phyloP scores from a whole-genome alignment of 225 moss, liverwort and hornwort species.

The Bryoerythrophyllum caledonicum region DNA sequence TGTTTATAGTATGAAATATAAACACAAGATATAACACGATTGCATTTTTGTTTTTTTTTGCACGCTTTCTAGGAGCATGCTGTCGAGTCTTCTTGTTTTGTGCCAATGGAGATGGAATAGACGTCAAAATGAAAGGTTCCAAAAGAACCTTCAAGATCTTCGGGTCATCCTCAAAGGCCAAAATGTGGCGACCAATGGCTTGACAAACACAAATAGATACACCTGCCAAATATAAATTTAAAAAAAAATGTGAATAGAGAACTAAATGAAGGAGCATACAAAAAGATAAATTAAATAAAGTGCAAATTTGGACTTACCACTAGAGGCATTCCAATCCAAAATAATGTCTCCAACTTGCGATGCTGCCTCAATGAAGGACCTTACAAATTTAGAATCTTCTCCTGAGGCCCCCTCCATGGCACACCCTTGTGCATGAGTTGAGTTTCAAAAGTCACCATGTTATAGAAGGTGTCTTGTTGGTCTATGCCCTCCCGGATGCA shows the following conservation, averaged over 20 bases:
- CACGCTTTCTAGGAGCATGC: not conserved
- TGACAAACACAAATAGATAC: not conserved
- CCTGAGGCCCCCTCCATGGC: too few relatives aligned
- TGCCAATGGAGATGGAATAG: not conserved
- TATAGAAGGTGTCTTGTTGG: not conserved
- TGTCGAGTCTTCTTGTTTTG: too few relatives aligned
- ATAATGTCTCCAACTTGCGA: too few relatives aligned
- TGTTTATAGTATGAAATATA: not conserved
- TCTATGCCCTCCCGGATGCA: not conserved
- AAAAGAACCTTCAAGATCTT: not conserved
- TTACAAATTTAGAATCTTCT: too few relatives aligned
- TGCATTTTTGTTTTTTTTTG: not conserved
- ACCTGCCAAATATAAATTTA: not conserved
- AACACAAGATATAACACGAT: not conserved
- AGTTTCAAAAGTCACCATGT: too few relatives aligned
- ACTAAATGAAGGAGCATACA: not conserved
- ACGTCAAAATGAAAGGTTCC: not conserved
- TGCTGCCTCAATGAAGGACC: too few relatives aligned
- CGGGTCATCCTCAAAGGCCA: not conserved
- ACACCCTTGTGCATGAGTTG: too few relatives aligned
- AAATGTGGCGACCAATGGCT: not conserved
- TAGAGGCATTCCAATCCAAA: too few relatives aligned
- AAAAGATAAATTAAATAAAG: not conserved
- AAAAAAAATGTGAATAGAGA: not conserved
- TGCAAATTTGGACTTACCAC: too few relatives aligned